A percentile compares a stretch with the other conserved stretches of the same genome.
These are phyloP conservation scores for Pyrus hybrid DNA, from an alignment of 331 rosid genomes.

Conservation along the genomic window DNA sequence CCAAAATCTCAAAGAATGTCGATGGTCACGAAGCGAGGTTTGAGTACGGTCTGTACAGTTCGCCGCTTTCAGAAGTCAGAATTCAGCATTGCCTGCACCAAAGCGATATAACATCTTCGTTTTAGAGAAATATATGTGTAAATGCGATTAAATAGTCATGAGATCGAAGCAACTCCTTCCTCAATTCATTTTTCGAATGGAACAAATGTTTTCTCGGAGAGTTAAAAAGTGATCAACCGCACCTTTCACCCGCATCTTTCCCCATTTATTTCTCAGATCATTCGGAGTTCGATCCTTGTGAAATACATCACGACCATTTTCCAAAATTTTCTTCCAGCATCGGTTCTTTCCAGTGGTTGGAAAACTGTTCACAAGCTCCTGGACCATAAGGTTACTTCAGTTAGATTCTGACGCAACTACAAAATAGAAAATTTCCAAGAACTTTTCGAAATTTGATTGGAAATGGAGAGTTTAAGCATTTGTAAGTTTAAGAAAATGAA, in stretches of 20 bases:
- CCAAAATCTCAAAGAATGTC: constrained; percentile 32
- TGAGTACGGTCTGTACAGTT: constrained; percentile 60
- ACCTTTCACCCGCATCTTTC: background rate
- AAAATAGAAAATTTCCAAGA: background rate
- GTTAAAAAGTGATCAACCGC: background rate
- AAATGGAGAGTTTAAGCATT: no score
- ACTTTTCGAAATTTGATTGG: background rate
- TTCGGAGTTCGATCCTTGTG: background rate
- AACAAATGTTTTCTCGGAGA: background rate
- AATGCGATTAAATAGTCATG: no score
- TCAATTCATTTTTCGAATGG: no score
- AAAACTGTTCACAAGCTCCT: background rate
- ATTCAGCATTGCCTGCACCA: constrained; percentile 71
- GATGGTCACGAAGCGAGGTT: constrained; percentile 57
- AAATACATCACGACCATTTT: background rate
- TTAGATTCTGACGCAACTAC: background rate
- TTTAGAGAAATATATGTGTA: background rate
- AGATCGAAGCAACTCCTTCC: no score
- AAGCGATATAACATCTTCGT: constrained; percentile 6
- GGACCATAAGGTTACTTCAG: background rate
- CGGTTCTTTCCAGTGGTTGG: background rate
- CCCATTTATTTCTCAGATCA: background rate
- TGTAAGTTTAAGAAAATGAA: no score
- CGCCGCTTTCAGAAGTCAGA: constrained; percentile 79
- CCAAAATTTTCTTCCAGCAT: background rate